phyloP scores from a whole-genome alignment of 2,329 filamentous ascomycete genomes.

The Nothopassalora personata region DNA sequence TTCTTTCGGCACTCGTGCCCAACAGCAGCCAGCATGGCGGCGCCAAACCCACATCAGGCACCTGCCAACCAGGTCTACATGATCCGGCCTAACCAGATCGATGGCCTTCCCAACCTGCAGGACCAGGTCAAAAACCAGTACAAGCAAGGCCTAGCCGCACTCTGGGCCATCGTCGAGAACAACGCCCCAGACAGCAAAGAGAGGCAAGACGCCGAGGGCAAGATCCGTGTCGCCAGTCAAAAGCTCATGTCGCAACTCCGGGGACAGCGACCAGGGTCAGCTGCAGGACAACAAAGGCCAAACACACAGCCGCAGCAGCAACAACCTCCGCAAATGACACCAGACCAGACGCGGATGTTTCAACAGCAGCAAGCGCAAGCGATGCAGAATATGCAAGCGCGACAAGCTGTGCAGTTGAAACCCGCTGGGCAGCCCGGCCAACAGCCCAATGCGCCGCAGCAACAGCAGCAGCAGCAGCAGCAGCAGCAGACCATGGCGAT shows the following conservation, averaged over 20 bases:
- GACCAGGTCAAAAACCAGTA: constrained; percentile 54
- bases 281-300: constrained; percentile 15
- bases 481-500: constrained; percentile 4
- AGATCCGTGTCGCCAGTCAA: constrained; percentile 44
- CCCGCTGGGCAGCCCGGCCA: constrained; percentile 7
- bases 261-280: constrained; percentile 19
- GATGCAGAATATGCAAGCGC: constrained; percentile 10
- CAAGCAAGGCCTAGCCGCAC: constrained; percentile 47
- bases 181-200: constrained; percentile 45
- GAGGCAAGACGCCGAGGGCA: constrained; percentile 48
- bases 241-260: constrained; percentile 36
- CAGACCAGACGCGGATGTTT: constrained; percentile 9
- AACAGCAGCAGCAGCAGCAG: constrained; percentile 6
- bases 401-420: constrained; percentile 5
- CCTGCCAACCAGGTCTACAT: constrained; percentile 12
- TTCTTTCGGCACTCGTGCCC: neutral
- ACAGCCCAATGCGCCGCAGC: constrained; percentile 14
- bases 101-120: constrained; percentile 48
- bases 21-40: neutral
- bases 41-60: neutral
- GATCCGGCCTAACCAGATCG: constrained; percentile 50
- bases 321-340: constrained; percentile 17
- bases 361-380: constrained; percentile 11
- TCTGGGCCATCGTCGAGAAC: constrained; percentile 50
- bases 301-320: neutral